Conservation (phyloP, 2,329 filamentous ascomycete species). For the Hyphodiscus sp. region DNA sequence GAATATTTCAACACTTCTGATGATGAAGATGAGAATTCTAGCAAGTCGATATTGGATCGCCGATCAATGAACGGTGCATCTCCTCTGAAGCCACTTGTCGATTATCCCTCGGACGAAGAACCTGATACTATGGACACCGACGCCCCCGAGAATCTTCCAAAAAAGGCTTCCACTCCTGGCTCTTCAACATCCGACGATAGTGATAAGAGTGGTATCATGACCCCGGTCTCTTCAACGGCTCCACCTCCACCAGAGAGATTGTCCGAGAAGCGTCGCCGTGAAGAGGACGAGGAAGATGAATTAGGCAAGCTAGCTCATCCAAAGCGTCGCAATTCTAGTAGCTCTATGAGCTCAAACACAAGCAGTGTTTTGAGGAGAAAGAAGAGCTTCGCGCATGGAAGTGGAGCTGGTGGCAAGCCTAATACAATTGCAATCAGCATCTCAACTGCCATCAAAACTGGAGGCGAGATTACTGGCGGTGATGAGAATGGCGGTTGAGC, state of each 20-base stretch:
- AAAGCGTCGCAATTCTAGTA: constrained; percentile 53
- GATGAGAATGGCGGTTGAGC: constrained; percentile 22
- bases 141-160: constrained; percentile 24
- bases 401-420: constrained; percentile 32
- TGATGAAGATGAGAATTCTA: constrained; percentile 63
- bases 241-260: constrained; percentile 63
- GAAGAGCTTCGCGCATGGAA: constrained; percentile 40
- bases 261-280: constrained; percentile 82
- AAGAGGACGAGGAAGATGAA: constrained; percentile 91
- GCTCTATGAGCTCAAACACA: constrained; percentile 25
- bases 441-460: constrained; percentile 35
- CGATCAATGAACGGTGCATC: constrained; percentile 55
- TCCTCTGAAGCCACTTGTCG: constrained; percentile 69
- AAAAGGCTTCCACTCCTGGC: constrained; percentile 20
- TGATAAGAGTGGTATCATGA: constrained; percentile 16
- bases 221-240: constrained; percentile 24
- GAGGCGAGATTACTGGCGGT: constrained; percentile 23
- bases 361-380: constrained; percentile 34
- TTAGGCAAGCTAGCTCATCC: constrained; percentile 69
- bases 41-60: constrained; percentile 34
- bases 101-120: constrained; percentile 92
- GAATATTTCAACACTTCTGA: constrained; percentile 92
- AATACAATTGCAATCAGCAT: constrained; percentile 56
- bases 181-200: constrained; percentile 14
- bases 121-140: constrained; percentile 55